Percentiles rank a stretch among this genome's conserved stretches.
These are phyloP conservation scores for Boletus sp. DNA, from an alignment of 768 basidiomycete species.

Conservation along the genomic window DNA sequence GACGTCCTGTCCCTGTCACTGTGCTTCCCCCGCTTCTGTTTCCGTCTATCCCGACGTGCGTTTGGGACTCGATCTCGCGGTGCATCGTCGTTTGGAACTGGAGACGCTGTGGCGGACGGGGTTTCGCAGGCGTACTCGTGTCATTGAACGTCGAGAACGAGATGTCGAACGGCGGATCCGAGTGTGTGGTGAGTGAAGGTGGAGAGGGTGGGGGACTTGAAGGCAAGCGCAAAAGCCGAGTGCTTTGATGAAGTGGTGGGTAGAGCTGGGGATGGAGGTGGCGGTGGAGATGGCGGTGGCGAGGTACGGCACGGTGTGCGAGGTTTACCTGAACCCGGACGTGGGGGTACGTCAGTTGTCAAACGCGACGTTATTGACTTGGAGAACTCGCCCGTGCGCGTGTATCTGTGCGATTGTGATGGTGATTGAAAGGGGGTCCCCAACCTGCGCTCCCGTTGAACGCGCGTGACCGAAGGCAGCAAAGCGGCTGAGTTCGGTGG, in stretches of 20 bases:
- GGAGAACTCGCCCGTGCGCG: not conserved
- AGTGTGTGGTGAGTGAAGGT: constrained; percentile 1
- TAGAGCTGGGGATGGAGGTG: not conserved
- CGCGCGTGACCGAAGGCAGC: too few relatives aligned
- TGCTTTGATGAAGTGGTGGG: not conserved
- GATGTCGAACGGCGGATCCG: constrained; percentile 22
- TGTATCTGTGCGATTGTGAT: not conserved
- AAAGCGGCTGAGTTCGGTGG: too few relatives aligned
- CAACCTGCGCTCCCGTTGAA: too few relatives aligned
- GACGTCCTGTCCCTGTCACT: not conserved
- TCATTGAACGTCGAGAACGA: constrained; percentile 26
- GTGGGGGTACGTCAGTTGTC: not conserved
- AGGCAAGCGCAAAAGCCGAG: not conserved
- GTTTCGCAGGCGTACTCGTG: constrained; percentile 30
- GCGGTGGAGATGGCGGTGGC: not conserved
- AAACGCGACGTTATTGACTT: not conserved
- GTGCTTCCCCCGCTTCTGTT: not conserved
- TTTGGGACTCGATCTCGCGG: too few relatives aligned
- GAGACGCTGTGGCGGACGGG: constrained; percentile 7
- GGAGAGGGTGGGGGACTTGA: constrained; percentile 6
- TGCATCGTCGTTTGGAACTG: too few relatives aligned
- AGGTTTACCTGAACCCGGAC: not conserved
- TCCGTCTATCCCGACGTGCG: not conserved
- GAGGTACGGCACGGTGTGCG: not conserved
- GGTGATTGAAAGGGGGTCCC: too few relatives aligned